Base-by-base conservation (phyloP, 257 asterid genomes). In the Rubia yunnanensis region DNA sequence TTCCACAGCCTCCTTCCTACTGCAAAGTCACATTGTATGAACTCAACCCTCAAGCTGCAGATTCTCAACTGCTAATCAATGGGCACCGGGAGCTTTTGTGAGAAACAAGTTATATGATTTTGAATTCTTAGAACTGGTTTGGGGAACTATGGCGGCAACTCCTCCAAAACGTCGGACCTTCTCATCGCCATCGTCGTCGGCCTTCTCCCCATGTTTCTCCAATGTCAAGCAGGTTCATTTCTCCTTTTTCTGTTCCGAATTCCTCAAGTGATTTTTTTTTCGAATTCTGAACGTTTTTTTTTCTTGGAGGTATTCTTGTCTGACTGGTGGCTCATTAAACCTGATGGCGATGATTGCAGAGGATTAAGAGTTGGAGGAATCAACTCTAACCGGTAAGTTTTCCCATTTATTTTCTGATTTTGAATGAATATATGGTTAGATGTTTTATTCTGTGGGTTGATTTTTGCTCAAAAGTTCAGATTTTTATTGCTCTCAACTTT, bases 251-350 rank as follows among this genome's bases (percentile, higher is more conserved):
- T n/a, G 2, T 18, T 3, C 34, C n/a, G 7, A 59, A 32, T 3
- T 24, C 9, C 9, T n/a, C 20, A 15, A 57, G 17, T 10, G 11
- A 5, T 57, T 28, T 3, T 15, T 15, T 59, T 31, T 20, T 32
- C 1, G 64, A 59, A 59, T 13, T 17, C 39, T 23, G 14, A 26
- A 23, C 22, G 4, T 24, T 15, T 44, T 46, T 44, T 17, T 1
- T 27, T 27, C 35, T 3, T 41, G 17, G 44, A 70, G 74, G 74
- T 70, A 22, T 61, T 5, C 27, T 67, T 87, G 81, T 76, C 76
- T 9, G 84, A 81, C 10, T 87, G 92, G 95, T 85, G 90, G 92
- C 82, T 87, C 78, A 70, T 75, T 34, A 80, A 79, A 71, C 72
- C 78, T 30, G 63, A 57, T 15, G 81, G 69, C 65, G 36, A 69